Percentiles rank a stretch among this genome's conserved stretches.
phyloP scores from a whole-genome alignment of 2,329 filamentous ascomycete genomes.

The Kalaharituber pfeilii region DNA sequence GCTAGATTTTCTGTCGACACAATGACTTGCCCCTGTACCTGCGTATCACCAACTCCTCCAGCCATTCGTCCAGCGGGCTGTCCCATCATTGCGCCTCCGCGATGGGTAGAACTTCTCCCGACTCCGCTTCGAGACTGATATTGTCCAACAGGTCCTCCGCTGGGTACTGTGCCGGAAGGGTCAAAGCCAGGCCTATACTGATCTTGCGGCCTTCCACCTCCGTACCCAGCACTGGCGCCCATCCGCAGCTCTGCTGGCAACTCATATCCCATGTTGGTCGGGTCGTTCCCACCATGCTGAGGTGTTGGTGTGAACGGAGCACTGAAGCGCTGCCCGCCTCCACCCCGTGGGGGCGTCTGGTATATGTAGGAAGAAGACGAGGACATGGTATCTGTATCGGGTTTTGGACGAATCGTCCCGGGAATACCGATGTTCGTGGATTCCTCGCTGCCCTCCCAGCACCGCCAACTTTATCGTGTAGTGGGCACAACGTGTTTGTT shows the following conservation, averaged over 20 bases:
- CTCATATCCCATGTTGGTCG: not conserved
- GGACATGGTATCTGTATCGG: not conserved
- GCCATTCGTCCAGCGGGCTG: not conserved
- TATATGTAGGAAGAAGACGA: not conserved
- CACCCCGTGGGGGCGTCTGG: not conserved
- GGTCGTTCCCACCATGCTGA: not conserved
- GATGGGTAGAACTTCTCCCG: not conserved
- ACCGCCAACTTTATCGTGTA: no score
- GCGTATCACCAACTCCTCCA: not conserved
- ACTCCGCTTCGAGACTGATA: not conserved
- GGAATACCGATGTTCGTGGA: no score
- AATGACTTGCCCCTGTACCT: not conserved
- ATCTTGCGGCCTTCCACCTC: not conserved
- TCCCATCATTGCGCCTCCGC: not conserved
- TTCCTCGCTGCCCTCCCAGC: no score
- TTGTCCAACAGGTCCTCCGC: not conserved
- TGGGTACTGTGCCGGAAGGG: not conserved
- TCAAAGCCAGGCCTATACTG: not conserved
- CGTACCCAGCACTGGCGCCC: not conserved
- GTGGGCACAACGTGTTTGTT: no score
- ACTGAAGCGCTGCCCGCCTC: not conserved
- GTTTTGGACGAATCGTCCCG: not conserved
- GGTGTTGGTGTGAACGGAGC: not conserved
- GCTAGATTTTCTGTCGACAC: conserved; percentile 29
- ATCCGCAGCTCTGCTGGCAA: conserved; percentile 16